Evolutionary conservation across 805 yeast species (phyloP).

Genomic region (Saccharomycopsis synnaedendra): DNA sequence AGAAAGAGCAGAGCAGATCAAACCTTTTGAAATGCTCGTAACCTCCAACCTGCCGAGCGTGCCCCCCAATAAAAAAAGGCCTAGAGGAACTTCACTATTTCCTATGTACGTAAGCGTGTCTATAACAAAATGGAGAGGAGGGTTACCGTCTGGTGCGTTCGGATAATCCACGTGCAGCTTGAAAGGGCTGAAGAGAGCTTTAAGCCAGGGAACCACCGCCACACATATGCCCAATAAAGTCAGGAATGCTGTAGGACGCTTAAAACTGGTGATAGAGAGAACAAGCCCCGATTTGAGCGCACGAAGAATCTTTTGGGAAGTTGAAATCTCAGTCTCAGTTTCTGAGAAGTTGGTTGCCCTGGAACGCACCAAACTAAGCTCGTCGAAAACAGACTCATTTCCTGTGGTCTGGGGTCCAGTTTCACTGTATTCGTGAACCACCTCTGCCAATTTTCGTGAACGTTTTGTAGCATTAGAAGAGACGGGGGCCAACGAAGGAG

Average conservation of each 20-base stretch:
- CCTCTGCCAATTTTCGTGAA: not conserved
- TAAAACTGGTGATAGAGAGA: conserved; percentile 39
- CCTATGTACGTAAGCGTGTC: conserved; percentile 75
- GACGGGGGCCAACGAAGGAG: not conserved
- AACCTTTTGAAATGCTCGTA: conserved; percentile 51
- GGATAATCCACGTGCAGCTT: conserved; percentile 31
- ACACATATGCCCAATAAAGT: conserved; percentile 52
- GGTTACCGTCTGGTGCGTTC: conserved; percentile 76
- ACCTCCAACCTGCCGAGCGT: conserved; percentile 71
- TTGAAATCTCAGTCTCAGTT: not conserved
- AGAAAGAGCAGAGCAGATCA: conserved; percentile 50
- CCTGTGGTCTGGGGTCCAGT: not conserved
- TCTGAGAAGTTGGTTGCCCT: not conserved
- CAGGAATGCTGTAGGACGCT: conserved; percentile 65
- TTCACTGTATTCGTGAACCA: conserved; percentile 9
- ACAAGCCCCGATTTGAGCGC: conserved; percentile 2
- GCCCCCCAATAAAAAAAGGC: conserved; percentile 76
- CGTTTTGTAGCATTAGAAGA: not conserved
- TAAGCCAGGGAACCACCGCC: conserved; percentile 83
- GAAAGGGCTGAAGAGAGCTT: conserved; percentile 54
- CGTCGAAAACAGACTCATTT: not conserved
- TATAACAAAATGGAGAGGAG: conserved; percentile 79
- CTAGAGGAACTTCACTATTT: conserved; percentile 84
- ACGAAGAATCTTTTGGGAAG: not conserved
- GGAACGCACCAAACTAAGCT: not conserved